Evolutionary conservation across 1,139 yeast genomes (phyloP), one percentile per base, ranked within the genome.

Genomic region (Yamadazyma kanchanaburiensis): DNA sequence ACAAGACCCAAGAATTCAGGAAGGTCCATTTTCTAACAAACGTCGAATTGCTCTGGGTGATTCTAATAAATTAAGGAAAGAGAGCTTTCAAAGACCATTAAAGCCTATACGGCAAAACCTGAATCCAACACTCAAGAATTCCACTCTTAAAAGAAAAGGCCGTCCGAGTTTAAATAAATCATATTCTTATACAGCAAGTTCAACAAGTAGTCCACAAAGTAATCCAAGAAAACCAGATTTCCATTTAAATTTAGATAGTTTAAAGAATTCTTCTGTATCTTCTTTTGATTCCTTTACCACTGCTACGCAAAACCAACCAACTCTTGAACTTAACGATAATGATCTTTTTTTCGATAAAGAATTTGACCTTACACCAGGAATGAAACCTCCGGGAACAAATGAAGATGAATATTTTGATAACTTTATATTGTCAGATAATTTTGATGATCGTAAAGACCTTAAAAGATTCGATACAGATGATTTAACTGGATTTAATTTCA

Each of bases 371-470:
- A 67, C 74, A 0, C 73, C 73, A 0, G 52, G 57, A 6, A 59
- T 64, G 64, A 62, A 61, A 25, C 71, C 73, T 1, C 72, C 73
- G 1, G 58, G 58, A 6, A 43, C 57, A 4, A 50, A 46, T 25
- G 43, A 42, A 6, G 35, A 44, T 25, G 68, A 58, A n/a, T 65
- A 64, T 42, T 65, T 65, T 34, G 70, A 58, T 15, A 37, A 35
- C 10, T 34, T 35, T 16, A 24, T 39, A 6, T 29, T 39, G 9
- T 43, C 46, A 5, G 28, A 38, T 11, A 32, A 32, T 24, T 35
- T 40, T 21, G 43, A 42, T 5, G 33, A 30, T 5, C 21, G 33
- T 12, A 22, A 22, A 16, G 11, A 6, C 10, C 10, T n/a, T 15
- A 15, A 12, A 17, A 33, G 22, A 12, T 28, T 26, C 15, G 37